Evolutionary conservation across 2,329 filamentous ascomycete species (phyloP).

Genomic region (Pyrenophora tritici-repentis): DNA sequence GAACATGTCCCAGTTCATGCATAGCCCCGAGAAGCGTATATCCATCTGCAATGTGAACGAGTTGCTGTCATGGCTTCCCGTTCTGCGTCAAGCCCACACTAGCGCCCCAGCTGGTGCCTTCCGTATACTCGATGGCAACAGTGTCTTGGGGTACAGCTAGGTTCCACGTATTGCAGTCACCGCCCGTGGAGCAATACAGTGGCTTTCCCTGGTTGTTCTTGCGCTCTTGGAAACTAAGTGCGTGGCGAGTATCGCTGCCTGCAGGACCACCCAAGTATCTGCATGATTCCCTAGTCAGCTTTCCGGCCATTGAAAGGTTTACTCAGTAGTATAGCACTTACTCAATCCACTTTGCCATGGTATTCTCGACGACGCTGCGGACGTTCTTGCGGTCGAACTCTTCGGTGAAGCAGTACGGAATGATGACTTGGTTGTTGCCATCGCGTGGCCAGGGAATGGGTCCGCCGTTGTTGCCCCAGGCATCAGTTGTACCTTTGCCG

Average conservation of each 20-base stretch:
- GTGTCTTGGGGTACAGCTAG: too few relatives aligned
- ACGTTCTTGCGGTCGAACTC: background rate
- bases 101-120: too few relatives aligned
- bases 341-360: slow-evolving; percentile 1
- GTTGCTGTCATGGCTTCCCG: too few relatives aligned
- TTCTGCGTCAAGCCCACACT: too few relatives aligned
- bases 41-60: background rate
- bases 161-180: too few relatives aligned
- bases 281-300: background rate
- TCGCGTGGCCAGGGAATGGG: slow-evolving; percentile 2
- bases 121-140: too few relatives aligned
- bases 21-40: background rate
- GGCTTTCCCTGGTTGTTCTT: too few relatives aligned
- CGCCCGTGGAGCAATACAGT: too few relatives aligned
- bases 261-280: too few relatives aligned
- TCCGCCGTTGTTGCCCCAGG: background rate
- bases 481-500: background rate
- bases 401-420: slow-evolving; percentile 3
- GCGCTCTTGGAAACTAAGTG: too few relatives aligned
- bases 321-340: background rate
- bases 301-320: too few relatives aligned
- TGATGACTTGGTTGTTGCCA: background rate
- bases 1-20: background rate
- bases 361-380: background rate
- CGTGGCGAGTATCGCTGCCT: too few relatives aligned